Conservation (phyloP, 139 green algal species). For the Prasinococcaceae sp. region DNA sequence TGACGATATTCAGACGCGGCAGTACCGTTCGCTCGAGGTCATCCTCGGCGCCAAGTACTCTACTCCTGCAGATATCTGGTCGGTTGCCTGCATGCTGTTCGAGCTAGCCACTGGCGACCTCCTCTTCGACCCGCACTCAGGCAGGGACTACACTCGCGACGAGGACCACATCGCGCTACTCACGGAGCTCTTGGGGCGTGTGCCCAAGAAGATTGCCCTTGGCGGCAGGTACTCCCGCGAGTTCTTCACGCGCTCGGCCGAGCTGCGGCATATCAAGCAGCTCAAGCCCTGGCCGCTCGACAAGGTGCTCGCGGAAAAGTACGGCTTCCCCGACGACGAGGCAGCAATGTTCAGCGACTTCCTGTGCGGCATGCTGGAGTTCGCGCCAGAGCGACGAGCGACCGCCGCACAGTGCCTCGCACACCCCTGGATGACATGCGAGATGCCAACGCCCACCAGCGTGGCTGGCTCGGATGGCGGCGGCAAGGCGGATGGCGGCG, state of each 20-base stretch:
- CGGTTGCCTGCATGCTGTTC: constrained; percentile 89
- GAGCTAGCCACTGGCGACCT: constrained; percentile 95
- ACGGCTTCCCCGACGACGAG: constrained; percentile 62
- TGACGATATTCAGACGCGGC: constrained; percentile 88
- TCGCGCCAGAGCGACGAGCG: constrained; percentile 50
- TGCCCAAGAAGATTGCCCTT: constrained; percentile 56
- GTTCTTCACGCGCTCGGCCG: constrained; percentile 79
- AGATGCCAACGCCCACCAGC: no score
- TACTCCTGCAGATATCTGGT: constrained; percentile 90
- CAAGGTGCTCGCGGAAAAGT: constrained; percentile 81
- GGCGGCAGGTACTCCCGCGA: constrained; percentile 57
- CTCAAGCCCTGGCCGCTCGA: constrained; percentile 84
- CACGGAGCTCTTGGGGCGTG: constrained; percentile 79
- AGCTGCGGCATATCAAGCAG: constrained; percentile 80
- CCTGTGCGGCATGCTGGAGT: constrained; percentile 84
- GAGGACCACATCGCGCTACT: constrained; percentile 97
- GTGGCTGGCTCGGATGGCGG: no score
- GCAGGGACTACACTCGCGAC: constrained; percentile 61
- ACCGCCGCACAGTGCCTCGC: no score
- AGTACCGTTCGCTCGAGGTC: constrained; percentile 79
- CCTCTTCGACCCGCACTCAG: constrained; percentile 79
- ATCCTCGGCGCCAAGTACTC: constrained; percentile 69
- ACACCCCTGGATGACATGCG: no score
- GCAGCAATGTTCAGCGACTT: constrained; percentile 62
- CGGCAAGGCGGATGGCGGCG: no score